These are phyloP conservation scores for Ophiostoma perfectum DNA, from an alignment of 2,329 filamentous ascomycete species.

Conservation along the genomic window DNA sequence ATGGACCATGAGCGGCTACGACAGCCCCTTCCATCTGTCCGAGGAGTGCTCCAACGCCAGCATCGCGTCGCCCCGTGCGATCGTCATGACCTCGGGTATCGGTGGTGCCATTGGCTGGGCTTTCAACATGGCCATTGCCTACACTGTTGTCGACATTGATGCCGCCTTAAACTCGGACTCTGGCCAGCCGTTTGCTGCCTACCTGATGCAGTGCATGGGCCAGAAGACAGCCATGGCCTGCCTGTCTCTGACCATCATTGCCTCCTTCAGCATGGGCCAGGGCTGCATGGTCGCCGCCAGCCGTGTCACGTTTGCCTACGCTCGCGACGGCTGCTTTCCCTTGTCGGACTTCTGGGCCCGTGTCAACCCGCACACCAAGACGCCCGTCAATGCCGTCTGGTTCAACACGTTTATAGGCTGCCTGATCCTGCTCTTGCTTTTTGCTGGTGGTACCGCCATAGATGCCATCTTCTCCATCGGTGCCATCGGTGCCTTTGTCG, in stretches of 20 bases:
- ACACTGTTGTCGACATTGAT: constrained; percentile 61
- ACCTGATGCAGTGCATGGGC: constrained; percentile 60
- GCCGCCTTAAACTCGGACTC: constrained; percentile 55
- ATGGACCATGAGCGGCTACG: constrained; percentile 64
- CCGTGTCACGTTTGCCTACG: constrained; percentile 67
- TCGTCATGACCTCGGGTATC: constrained; percentile 61
- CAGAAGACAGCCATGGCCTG: constrained; percentile 56
- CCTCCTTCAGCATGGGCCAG: constrained; percentile 66
- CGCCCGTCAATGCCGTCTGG: constrained; percentile 66
- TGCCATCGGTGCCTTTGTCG: constrained; percentile 61
- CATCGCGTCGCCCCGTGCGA: constrained; percentile 64
- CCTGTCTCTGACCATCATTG: constrained; percentile 61
- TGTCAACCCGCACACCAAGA: constrained; percentile 56
- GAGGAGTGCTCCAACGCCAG: constrained; percentile 72
- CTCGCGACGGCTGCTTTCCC: constrained; percentile 65
- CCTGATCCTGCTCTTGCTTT: constrained; percentile 57
- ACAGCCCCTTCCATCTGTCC: constrained; percentile 65
- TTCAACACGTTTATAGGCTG: constrained; percentile 58
- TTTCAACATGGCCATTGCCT: constrained; percentile 67
- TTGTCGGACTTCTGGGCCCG: constrained; percentile 52
- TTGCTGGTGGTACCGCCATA: constrained; percentile 57
- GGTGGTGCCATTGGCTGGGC: constrained; percentile 67
- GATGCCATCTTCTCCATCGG: constrained; percentile 66
- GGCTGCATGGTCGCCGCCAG: constrained; percentile 63
- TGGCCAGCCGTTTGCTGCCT: constrained; percentile 66